These are phyloP conservation scores for Neurospora cerealis DNA, from an alignment of 495 filamentous ascomycete species.

Conservation along the genomic window DNA sequence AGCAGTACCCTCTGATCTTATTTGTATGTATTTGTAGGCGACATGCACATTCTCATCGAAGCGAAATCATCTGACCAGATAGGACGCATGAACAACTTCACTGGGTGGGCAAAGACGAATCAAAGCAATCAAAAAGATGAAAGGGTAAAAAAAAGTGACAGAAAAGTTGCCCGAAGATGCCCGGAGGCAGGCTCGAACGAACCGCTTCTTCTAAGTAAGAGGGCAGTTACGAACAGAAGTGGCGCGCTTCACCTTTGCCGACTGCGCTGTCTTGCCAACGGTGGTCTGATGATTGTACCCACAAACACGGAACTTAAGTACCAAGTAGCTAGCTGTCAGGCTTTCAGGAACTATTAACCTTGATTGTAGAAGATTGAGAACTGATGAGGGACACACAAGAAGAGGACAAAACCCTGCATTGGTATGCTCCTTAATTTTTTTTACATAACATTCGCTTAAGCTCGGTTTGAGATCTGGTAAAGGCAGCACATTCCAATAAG, in stretches of 20 bases:
- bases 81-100: background rate
- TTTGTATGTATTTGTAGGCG: background rate
- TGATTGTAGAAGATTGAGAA: background rate
- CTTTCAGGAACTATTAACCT: too few species aligned
- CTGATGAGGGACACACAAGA: background rate
- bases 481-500: background rate
- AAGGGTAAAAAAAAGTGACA: too few species aligned
- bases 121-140: too few species aligned
- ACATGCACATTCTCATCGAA: background rate
- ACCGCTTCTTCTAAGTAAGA: too few species aligned
- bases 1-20: background rate
- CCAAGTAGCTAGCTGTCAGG: background rate
- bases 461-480: background rate
- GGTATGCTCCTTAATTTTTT: background rate
- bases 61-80: background rate
- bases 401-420: background rate
- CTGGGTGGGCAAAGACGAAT: background rate
- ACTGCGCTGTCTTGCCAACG: background rate
- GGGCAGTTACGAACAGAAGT: too few species aligned
- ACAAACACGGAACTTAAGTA: background rate
- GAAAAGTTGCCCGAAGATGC: too few species aligned
- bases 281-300: background rate
- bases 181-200: too few species aligned
- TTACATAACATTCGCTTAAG: background rate
- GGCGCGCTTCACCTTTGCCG: background rate